These are phyloP conservation scores for Fennellomyces sp. DNA, from an alignment of 371 early-diverging fungal species.

Conservation along the genomic window DNA sequence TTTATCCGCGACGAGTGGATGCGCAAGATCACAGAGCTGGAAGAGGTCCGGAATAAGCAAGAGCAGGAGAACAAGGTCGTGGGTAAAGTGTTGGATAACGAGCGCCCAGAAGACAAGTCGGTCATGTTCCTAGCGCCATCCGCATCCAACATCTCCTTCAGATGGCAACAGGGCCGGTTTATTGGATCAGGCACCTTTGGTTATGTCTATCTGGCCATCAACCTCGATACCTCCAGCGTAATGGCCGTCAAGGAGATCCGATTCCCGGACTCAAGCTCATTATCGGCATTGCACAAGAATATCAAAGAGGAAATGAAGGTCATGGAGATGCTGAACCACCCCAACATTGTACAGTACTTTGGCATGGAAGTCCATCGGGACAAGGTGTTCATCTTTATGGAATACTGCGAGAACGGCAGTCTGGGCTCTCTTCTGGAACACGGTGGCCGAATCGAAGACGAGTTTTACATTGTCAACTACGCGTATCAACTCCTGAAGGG, in stretches of 20 bases:
- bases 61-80: slow-evolving; percentile 63
- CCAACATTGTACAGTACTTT: slow-evolving; percentile 87
- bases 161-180: slow-evolving; percentile 88
- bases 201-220: slow-evolving; percentile 82
- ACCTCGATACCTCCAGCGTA: slow-evolving; percentile 81
- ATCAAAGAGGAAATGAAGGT: slow-evolving; percentile 92
- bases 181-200: slow-evolving; percentile 90
- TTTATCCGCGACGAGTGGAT: slow-evolving; percentile 62
- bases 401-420: slow-evolving; percentile 88
- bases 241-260: slow-evolving; percentile 94
- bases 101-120: slow-evolving; percentile 77
- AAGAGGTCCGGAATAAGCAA: slow-evolving; percentile 43
- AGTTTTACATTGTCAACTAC: slow-evolving; percentile 74
- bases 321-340: slow-evolving; percentile 86
- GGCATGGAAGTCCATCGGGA: slow-evolving; percentile 93
- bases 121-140: slow-evolving; percentile 77
- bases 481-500: slow-evolving; percentile 88
- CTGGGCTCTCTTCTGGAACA: slow-evolving; percentile 78
- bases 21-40: slow-evolving; percentile 52
- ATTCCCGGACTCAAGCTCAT: slow-evolving; percentile 75
- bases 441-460: slow-evolving; percentile 78
- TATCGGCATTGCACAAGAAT: slow-evolving; percentile 68
- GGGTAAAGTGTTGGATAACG: slow-evolving; percentile 80
- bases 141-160: slow-evolving; percentile 72
- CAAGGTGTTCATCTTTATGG: slow-evolving; percentile 93